Base-by-base conservation (phyloP, 2,329 filamentous ascomycete species). In the Aspergillus cejpii region DNA sequence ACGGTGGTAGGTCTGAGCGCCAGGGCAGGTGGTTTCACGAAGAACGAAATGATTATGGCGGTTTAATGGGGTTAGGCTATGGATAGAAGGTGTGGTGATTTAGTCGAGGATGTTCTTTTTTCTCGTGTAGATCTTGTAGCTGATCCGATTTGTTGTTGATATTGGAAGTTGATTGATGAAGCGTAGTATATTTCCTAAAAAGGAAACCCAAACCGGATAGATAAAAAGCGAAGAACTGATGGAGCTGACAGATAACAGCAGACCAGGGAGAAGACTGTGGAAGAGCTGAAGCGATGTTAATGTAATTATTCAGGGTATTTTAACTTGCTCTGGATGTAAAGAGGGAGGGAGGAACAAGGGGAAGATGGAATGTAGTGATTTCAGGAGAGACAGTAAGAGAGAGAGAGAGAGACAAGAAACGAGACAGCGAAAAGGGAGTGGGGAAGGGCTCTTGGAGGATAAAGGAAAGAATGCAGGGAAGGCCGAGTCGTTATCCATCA, bases 1-100 rank as follows among this genome's bases (percentile, higher is more conserved):
- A 51, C 49, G 47, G 49, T 19, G 37, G 50, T 48, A 28, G 47
- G 51, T 50, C 50, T 55, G 29, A 55, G 44, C 38, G 51, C 51
- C 49, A 54, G 49, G 42, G 38, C 48, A 33, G 52, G 45, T 37
- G 47, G 47, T 38, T 48, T 41, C 26, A 43, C 43, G 21, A 44
- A 40, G 43, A 34, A 34, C 14, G 49, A 44, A 51, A 51, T 48
- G 39, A 39, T 48, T 43, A 44, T 27, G 33, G 37, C n/a, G 21
- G 11, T 33, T 12, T 20, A 39, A 8, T 15, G 27, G 7, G 17
- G 36, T 20, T 11, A 14, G 28, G 7, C 38, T 41, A 24, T 21
- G 37, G 36, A 44, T 43, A 47, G 39, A 44, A 24, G 23, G 5
- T 24, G 4, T 24, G 31, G 11, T 20, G 31, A 11, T 20, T 12